A percentile compares a stretch with the other conserved stretches of the same genome.
phyloP scores from a whole-genome alignment of 345 rosid genomes.

The Ricinus communis region DNA sequence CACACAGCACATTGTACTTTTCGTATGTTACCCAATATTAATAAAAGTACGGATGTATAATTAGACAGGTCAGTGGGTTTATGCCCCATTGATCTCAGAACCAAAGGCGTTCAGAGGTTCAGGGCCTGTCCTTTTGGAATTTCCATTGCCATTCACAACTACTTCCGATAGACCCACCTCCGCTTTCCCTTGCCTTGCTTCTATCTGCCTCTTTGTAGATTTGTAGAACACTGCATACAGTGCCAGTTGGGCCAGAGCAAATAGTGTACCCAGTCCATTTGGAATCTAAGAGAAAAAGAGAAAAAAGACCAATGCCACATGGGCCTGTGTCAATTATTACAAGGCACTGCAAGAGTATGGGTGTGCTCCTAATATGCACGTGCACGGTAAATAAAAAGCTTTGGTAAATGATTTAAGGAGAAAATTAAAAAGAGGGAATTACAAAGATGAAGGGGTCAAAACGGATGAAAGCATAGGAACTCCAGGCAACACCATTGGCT shows the following conservation, averaged over 20 bases:
- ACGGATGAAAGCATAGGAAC: slow-evolving; percentile 63
- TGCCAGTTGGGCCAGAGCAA: slow-evolving; percentile 54
- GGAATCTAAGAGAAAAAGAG: slow-evolving; percentile 43
- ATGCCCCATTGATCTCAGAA: not conserved
- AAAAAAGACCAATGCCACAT: too few species aligned
- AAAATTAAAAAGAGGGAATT: slow-evolving; percentile 4
- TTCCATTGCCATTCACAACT: slow-evolving; percentile 20
- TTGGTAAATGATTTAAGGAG: not conserved
- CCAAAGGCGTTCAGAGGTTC: not conserved
- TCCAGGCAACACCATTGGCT: slow-evolving; percentile 68
- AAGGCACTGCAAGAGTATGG: too few species aligned
- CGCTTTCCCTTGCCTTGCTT: slow-evolving; percentile 38
- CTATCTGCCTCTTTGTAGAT: slow-evolving; percentile 50
- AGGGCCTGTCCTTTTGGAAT: not conserved
- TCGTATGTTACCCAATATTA: not conserved
- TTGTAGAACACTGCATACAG: slow-evolving; percentile 64
- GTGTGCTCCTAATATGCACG: too few species aligned
- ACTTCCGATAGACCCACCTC: slow-evolving; percentile 41
- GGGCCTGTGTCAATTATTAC: not conserved
- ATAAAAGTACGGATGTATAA: too few species aligned
- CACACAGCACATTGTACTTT: not conserved
- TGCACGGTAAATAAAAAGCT: too few species aligned
- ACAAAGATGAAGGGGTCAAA: slow-evolving; percentile 73
- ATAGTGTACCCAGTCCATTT: slow-evolving; percentile 67
- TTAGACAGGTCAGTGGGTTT: not conserved